These are phyloP conservation scores for Mycena crocata DNA, from an alignment of 768 basidiomycete genomes.

Conservation along the genomic window DNA sequence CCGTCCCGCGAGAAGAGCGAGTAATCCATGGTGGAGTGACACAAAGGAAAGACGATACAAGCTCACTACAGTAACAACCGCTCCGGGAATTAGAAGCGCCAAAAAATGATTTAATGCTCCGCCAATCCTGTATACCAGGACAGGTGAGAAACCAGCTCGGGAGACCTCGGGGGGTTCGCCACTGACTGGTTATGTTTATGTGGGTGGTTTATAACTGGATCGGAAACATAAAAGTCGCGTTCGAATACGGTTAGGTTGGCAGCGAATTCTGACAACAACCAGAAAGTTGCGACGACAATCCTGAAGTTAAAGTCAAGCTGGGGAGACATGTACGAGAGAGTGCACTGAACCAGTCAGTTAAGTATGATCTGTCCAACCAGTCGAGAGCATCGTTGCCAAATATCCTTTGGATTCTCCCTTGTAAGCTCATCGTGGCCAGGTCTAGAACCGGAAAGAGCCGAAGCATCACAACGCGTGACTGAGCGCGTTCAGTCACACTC, in stretches of 20 bases:
- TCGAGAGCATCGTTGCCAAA: conserved; percentile 53
- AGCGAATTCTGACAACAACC: conserved; percentile 55
- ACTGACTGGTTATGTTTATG: conserved; percentile 63
- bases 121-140: conserved; percentile 54
- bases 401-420: conserved; percentile 12
- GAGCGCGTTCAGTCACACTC: conserved; percentile 24
- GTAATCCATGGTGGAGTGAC: conserved; percentile 67
- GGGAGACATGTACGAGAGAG: background rate
- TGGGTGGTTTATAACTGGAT: conserved; percentile 64
- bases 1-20: conserved; percentile 60
- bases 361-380: conserved; percentile 60
- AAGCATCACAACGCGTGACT: conserved; percentile 11
- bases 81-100: conserved; percentile 60
- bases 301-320: conserved; percentile 34
- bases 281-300: conserved; percentile 52
- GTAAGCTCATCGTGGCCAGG: conserved; percentile 13
- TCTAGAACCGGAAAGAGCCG: background rate
- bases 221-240: conserved; percentile 60
- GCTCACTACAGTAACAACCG: conserved; percentile 51
- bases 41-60: conserved; percentile 56
- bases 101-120: conserved; percentile 59
- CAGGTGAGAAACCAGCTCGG: background rate
- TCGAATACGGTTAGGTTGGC: conserved; percentile 57
- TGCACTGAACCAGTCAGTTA: conserved; percentile 66
- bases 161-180: background rate